phyloP scores from a whole-genome alignment of 2,329 filamentous ascomycete genomes.

The Eurotiales sp. region DNA sequence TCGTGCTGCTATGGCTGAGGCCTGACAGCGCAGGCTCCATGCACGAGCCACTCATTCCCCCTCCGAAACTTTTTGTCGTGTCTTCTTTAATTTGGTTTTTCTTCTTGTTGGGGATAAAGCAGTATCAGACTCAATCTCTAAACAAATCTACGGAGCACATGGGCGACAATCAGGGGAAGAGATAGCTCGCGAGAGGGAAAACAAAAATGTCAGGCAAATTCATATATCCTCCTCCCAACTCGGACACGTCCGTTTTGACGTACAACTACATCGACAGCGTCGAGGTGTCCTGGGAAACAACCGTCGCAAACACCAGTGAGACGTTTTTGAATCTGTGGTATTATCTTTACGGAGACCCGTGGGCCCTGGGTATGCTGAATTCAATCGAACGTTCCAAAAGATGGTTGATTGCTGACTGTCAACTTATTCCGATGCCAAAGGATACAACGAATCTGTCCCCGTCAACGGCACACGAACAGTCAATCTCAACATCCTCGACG shows the following conservation, averaged over 20 bases:
- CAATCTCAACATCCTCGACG: conserved; percentile 4
- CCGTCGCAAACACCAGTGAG: background rate
- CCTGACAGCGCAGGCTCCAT: too few relatives aligned
- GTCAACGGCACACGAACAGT: conserved; percentile 7
- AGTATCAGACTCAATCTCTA: too few relatives aligned
- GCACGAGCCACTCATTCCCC: too few relatives aligned
- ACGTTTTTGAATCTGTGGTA: conserved; percentile 9
- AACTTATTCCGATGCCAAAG: background rate
- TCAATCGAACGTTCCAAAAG: background rate
- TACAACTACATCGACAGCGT: conserved; percentile 11
- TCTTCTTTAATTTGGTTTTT: too few relatives aligned
- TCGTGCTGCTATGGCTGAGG: too few relatives aligned
- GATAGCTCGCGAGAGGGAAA: background rate
- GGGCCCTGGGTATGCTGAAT: background rate
- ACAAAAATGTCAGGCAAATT: conserved; percentile 6
- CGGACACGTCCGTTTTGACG: background rate
- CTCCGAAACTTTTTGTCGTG: too few relatives aligned
- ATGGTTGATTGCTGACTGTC: background rate
- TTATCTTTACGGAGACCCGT: conserved; percentile 7
- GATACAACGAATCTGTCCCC: conserved; percentile 12
- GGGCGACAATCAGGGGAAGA: background rate
- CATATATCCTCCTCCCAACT: conserved; percentile 9
- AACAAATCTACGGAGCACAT: too few relatives aligned
- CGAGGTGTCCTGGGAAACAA: conserved; percentile 7
- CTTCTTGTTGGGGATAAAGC: too few relatives aligned